Evolutionary conservation across 805 yeast species (phyloP).

Genomic region (Candida rishiriensis): DNA sequence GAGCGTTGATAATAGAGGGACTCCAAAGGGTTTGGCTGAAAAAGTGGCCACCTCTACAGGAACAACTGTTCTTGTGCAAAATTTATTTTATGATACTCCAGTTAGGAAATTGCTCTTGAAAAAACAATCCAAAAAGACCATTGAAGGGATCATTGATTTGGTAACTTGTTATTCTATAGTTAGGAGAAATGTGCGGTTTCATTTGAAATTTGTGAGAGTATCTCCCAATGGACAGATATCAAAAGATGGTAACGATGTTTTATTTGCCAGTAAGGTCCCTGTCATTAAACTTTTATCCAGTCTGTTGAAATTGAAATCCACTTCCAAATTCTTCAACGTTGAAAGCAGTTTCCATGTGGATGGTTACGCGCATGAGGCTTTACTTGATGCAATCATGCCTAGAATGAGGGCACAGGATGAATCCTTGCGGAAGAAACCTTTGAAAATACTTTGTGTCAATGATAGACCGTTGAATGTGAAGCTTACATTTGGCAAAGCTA

Average conservation of each 20-base stretch:
- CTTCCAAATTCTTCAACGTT: conserved; percentile 14
- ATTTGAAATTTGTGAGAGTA: conserved; percentile 19
- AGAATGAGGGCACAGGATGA: conserved; percentile 29
- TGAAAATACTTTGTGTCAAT: conserved; percentile 33
- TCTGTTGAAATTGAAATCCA: conserved; percentile 15
- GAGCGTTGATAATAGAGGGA: conserved; percentile 30
- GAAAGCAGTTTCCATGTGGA: conserved; percentile 4
- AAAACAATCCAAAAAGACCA: conserved; percentile 21
- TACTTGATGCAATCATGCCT: conserved; percentile 28
- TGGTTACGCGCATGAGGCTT: neutral
- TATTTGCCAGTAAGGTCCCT: conserved; percentile 9
- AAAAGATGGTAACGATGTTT: conserved; percentile 7
- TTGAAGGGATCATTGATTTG: conserved; percentile 23
- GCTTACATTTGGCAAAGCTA: conserved; percentile 28
- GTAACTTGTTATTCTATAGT: conserved; percentile 30
- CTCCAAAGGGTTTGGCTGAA: conserved; percentile 11
- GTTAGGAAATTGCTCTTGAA: conserved; percentile 31
- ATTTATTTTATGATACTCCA: conserved; percentile 29
- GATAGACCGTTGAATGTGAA: conserved; percentile 25
- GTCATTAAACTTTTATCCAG: conserved; percentile 9
- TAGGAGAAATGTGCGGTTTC: conserved; percentile 29
- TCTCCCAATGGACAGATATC: conserved; percentile 11
- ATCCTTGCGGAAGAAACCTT: conserved; percentile 16
- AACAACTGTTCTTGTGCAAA: conserved; percentile 31
- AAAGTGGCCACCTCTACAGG: conserved; percentile 31